phyloP scores from a whole-genome alignment of 2,329 filamentous ascomycete species.

The Colletotrichum musae region DNA sequence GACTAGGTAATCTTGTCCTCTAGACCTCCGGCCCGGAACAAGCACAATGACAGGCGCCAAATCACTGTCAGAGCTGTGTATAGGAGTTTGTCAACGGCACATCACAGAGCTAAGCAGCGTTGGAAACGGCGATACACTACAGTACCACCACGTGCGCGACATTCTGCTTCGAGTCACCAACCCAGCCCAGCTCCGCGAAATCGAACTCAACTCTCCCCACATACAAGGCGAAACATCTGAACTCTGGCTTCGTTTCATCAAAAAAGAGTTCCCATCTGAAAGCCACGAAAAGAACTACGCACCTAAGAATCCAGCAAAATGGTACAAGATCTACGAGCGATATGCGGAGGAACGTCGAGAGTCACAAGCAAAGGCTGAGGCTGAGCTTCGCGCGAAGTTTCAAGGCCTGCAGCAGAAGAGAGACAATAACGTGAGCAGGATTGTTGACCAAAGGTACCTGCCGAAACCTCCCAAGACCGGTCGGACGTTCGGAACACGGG shows the following conservation, averaged over 20 bases:
- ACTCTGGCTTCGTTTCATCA: conserved; percentile 85
- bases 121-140: conserved; percentile 73
- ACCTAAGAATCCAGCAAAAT: conserved; percentile 77
- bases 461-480: conserved; percentile 58
- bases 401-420: conserved; percentile 71
- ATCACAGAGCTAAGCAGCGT: conserved; percentile 75
- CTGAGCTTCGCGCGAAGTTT: conserved; percentile 69
- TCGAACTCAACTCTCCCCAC: conserved; percentile 85
- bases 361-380: conserved; percentile 71
- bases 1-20: conserved; percentile 4
- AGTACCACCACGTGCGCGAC: conserved; percentile 62
- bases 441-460: conserved; percentile 65
- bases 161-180: conserved; percentile 81
- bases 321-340: conserved; percentile 83
- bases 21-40: not conserved
- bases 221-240: conserved; percentile 78
- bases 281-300: conserved; percentile 72
- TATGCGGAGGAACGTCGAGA: conserved; percentile 73
- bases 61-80: conserved; percentile 67
- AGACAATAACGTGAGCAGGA: conserved; percentile 68
- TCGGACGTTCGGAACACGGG: conserved; percentile 42
- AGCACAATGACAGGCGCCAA: conserved; percentile 50
- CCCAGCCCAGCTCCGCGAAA: conserved; percentile 79
- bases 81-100: conserved; percentile 66
- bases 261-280: conserved; percentile 80